Evolutionary conservation across 257 asterid genomes (phyloP), one percentile per base, ranked within the genome.

Genomic region (Nemophila menziesii): DNA sequence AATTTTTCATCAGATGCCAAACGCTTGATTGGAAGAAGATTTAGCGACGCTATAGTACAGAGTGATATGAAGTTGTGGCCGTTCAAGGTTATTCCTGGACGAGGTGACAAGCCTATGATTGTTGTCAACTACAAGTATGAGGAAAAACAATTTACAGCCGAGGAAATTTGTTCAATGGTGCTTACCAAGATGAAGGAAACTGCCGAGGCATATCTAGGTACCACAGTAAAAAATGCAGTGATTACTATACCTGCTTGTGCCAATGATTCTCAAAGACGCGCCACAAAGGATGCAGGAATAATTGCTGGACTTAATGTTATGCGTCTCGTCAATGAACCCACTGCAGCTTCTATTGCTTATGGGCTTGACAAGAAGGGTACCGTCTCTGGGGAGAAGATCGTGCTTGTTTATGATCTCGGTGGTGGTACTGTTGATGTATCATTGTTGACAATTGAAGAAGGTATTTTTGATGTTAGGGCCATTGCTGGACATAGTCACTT

Each of bases 1-100:
- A 9, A 4, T 24, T 24, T 9, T 4, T 24, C 33, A 24, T 24
- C 33, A 24, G 33, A 24, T 24, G 33, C 33, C 9, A 24, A 24
- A 61, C 64, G 70, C 19, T 45, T 64, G 26, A 57, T 64, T 1
- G 70, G 70, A 33, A 57, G 70, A 39, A 47, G 57, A 43, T 38
- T 16, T 33, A 27, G 44, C 4, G 64, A 63, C 12, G 20, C 60
- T 0, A 44, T 60, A 8, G 52, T 63, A 11, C 56, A 40, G 42
- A 40, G 27, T 14, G 64, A 63, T 46, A 63, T 51, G 8, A 63
- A 51, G 48, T n/a, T 63, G 26, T 63, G 69, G 64, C n/a, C n/a
- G n/a, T n/a, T n/a, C n/a, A n/a, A n/a, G n/a, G n/a, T n/a, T n/a
- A n/a, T n/a, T n/a, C n/a, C 63, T 2, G 64, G 59, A 0, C 51